Base-by-base conservation (phyloP, 345 rosid species). In the Ceriops tagal region DNA sequence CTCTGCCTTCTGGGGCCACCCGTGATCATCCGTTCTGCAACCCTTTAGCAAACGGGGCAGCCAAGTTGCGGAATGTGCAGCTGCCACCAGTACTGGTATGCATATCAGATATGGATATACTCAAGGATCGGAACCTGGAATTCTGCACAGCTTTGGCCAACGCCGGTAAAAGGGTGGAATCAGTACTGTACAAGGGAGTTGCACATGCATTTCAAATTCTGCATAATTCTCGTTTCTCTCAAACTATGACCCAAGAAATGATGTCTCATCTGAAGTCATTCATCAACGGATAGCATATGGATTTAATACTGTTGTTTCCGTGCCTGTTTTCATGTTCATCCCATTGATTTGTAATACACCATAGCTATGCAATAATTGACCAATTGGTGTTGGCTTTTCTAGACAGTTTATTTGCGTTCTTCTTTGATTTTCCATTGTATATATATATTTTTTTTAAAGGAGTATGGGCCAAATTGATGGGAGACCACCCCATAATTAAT, bases 201-300 rank as follows among this genome's bases (percentile, higher is more conserved):
- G 92, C 92, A 11, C 92, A 90, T 73, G 92, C 91, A 56, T 90
- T 90, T 77, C 92, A 90, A 61, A 47, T 86, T 68, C 88, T 88
- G 26, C 78, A 78, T 31, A 80, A 77, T 52, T 85, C 80, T 69
- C 78, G 37, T 0, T 21, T 27, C 53, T 78, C 91, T 43, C 87
- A 82, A 52, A 68, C 74, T 58, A 78, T 87, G 74, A 63, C 67
- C 64, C 88, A 80, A 39, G 92, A 88, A 72, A 83, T 86, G 92
- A 62, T 85, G 76, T 82, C 81, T 59, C 86, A 82, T 78, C 69
- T 90, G 51, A 86, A 74, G 65, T 68, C 80, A 59, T 90, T 90
- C 80, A 76, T 84, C 72, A 75, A 75, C 65, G 68, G 58, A 57
- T 77, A 70, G 65, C 34, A n/a, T 19, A 3, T 21, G 24, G 20